These are phyloP conservation scores for Uromyces viciae-fabae DNA, from an alignment of 1,284 basidiomycete genomes.

Conservation along the genomic window DNA sequence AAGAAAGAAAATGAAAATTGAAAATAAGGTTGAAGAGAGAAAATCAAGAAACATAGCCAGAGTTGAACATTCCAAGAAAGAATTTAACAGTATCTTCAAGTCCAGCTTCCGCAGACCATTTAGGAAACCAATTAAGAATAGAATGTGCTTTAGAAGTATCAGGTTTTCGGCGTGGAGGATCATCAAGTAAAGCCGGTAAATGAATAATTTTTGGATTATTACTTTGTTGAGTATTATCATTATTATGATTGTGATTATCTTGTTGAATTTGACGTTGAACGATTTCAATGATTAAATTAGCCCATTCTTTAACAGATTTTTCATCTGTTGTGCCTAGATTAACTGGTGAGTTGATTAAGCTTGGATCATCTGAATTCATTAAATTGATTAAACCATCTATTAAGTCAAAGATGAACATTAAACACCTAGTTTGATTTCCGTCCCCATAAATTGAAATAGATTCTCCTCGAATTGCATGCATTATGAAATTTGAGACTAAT, in stretches of 20 bases:
- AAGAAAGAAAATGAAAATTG: neutral
- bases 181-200: slow-evolving; percentile 62
- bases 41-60: neutral
- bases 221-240: too few relatives aligned
- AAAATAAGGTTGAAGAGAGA: neutral
- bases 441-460: slow-evolving; percentile 97
- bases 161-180: slow-evolving; percentile 86
- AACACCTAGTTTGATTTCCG: slow-evolving; percentile 89
- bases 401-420: slow-evolving; percentile 67
- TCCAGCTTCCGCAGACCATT: slow-evolving; percentile 85
- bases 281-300: slow-evolving; percentile 57
- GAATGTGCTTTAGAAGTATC: slow-evolving; percentile 86
- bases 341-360: slow-evolving; percentile 67
- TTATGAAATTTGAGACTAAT: slow-evolving; percentile 96
- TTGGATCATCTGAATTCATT: slow-evolving; percentile 60
- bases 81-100: slow-evolving; percentile 87
- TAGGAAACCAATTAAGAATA: slow-evolving; percentile 83
- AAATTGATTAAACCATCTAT: slow-evolving; percentile 57
- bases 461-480: slow-evolving; percentile 89
- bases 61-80: slow-evolving; percentile 54
- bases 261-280: slow-evolving; percentile 68
- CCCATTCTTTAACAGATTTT: slow-evolving; percentile 70
- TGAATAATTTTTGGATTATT: slow-evolving; percentile 53
- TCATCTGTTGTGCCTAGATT: slow-evolving; percentile 93
- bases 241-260: too few relatives aligned